phyloP scores from a whole-genome alignment of 257 asterid genomes.

The Ocimum tenuiflorum region DNA sequence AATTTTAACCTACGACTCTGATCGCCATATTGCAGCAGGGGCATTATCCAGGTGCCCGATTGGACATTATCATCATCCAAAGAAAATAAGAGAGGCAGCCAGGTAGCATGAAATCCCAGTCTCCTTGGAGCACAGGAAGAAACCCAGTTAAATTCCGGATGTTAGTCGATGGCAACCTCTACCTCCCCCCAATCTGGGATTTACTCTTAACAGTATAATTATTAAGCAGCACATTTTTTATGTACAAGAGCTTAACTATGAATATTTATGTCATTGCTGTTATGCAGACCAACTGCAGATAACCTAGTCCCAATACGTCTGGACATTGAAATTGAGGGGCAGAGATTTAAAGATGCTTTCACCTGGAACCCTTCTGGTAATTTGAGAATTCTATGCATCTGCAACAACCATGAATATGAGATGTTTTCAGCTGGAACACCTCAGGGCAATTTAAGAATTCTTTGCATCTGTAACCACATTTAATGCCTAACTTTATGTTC shows the following conservation, averaged over 20 bases:
- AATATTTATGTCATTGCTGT: not conserved
- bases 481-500: not conserved
- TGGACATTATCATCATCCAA: not conserved
- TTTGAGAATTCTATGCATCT: not conserved
- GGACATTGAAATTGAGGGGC: constrained; percentile 87
- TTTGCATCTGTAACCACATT: not conserved
- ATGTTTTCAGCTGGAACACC: no score
- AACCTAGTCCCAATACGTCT: constrained; percentile 83
- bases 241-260: not conserved
- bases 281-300: constrained; percentile 78
- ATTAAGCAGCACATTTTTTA: not conserved
- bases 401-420: not conserved
- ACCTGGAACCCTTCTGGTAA: constrained; percentile 90
- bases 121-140: constrained; percentile 63
- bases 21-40: not conserved
- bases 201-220: not conserved
- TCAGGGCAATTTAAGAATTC: no score
- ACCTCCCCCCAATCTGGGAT: not conserved
- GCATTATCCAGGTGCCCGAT: not conserved
- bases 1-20: not conserved
- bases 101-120: constrained; percentile 46
- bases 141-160: constrained; percentile 80
- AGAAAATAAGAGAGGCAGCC: not conserved
- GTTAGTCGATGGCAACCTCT: constrained; percentile 30
- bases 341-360: constrained; percentile 76